Conservation (phyloP, 305 asterid genomes). For the Fraxinus sp. region DNA sequence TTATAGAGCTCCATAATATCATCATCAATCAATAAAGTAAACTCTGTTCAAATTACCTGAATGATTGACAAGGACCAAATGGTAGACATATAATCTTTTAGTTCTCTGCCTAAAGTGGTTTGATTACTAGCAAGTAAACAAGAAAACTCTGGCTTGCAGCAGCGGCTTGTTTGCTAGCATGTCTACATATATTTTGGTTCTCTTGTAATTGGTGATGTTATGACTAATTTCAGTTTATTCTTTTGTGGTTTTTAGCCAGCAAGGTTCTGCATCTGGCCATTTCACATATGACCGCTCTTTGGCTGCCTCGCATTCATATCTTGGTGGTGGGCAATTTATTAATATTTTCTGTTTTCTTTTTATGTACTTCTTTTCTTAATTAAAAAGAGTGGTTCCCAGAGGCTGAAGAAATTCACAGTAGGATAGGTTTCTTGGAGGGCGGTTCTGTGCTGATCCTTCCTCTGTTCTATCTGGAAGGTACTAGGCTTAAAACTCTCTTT, state of each 20-base stretch:
- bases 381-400: constrained; percentile 40
- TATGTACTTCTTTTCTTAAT: not conserved
- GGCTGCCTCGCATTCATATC: constrained; percentile 83
- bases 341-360: not conserved
- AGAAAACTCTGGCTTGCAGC: not conserved
- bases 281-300: constrained; percentile 65
- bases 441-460: constrained; percentile 76
- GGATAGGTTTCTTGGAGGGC: constrained; percentile 78
- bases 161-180: not conserved
- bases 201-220: constrained; percentile 2
- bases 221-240: constrained; percentile 12
- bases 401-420: constrained; percentile 76
- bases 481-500: constrained; percentile 3
- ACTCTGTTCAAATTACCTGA: not conserved
- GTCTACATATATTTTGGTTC: not conserved
- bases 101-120: not conserved
- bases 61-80: not conserved
- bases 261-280: constrained; percentile 53
- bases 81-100: not conserved
- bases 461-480: constrained; percentile 79
- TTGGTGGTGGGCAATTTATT: constrained; percentile 63
- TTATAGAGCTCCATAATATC: not conserved
- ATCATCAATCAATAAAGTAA: not conserved
- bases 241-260: constrained; percentile 32
- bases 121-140: not conserved